Base-by-base conservation (phyloP, 768 basidiomycete genomes). In the Boletus eberwhitei region DNA sequence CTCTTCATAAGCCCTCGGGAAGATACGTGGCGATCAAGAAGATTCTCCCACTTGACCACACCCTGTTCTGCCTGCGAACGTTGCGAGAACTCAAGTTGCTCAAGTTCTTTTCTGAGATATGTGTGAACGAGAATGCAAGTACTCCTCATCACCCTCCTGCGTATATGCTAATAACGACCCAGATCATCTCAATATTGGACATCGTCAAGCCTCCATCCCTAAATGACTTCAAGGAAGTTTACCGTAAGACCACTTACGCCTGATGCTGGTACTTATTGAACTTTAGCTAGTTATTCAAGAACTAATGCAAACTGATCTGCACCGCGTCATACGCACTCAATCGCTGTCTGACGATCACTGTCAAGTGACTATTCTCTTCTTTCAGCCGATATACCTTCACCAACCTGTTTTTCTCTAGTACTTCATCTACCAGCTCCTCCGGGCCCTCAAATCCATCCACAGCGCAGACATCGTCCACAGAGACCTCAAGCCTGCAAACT, bases 1-100 rank as follows among this genome's bases (percentile, higher is more conserved):
- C 94, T 34, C 74, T 88, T 36, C 93, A 97, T 74, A 82, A 83
- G 62, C 88, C 90, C 6, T 83, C 86, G 8, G 84, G 86, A 32
- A 84, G 85, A 55, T 84, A 91, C 69, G 93, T 98, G 16, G 95
- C 94, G 40, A 95, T 96, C 75, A 98, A 96, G 81, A 93, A 92
- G 74, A 88, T 97, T 64, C 84, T 90, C 39, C 94, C 93, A 9
- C 96, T 97, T 71, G 94, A 96, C 65, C 94, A 96, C 68, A 87
- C 90, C 32, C 79, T 96, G 71, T 96, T 94, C 75, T 92, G 89
- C 63, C 75, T 96, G 67, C 81, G 88, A 54, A 98, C 94, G 2
- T 76, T 97, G 49, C 82, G 94, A 56, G 95, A 97, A 74, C 79
- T 97, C 69, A 96, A 97, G 74, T 77, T 97, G 19, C 79, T 90